phyloP scores from a whole-genome alignment of 1,284 basidiomycete genomes.

The Sporisorium scitamineum region DNA sequence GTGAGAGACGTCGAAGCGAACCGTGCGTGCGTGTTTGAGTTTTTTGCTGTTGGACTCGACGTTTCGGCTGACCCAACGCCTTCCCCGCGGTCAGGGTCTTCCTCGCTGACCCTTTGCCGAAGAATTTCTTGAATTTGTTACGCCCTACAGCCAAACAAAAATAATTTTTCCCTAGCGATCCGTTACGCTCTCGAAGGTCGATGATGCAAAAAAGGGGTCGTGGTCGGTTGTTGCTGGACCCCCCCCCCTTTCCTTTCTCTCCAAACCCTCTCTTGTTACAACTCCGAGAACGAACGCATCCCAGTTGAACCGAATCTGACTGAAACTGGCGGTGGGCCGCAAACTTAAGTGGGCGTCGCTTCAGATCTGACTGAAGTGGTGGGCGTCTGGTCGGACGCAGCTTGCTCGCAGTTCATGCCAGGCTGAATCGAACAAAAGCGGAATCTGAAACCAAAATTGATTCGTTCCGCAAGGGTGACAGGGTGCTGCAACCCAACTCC shows the following conservation, averaged over 20 bases:
- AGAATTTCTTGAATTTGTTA: not conserved
- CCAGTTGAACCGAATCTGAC: not conserved
- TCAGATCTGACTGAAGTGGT: not conserved
- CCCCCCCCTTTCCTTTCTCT: not conserved
- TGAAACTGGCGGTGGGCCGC: not conserved
- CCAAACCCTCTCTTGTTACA: not conserved
- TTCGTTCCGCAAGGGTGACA: not conserved
- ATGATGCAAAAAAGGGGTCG: not conserved
- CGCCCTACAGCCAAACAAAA: not conserved
- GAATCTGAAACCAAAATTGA: not conserved
- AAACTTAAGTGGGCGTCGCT: not conserved
- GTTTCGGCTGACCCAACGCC: not conserved
- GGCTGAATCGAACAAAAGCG: not conserved
- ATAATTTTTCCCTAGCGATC: not conserved
- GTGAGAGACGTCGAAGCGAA: not conserved
- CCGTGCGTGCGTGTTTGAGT: not conserved
- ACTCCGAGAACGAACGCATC: not conserved
- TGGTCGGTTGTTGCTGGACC: not conserved
- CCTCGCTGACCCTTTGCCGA: not conserved
- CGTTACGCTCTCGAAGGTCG: not conserved
- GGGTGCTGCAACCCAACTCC: not conserved
- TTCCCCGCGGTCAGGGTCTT: conserved; percentile 1
- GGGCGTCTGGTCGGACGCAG: not conserved
- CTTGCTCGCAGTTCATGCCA: not conserved
- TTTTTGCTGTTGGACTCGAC: conserved; percentile 6